Evolutionary conservation across 108 stramenopile genomes (phyloP).

Genomic region (Stephanodiscus triporus): DNA sequence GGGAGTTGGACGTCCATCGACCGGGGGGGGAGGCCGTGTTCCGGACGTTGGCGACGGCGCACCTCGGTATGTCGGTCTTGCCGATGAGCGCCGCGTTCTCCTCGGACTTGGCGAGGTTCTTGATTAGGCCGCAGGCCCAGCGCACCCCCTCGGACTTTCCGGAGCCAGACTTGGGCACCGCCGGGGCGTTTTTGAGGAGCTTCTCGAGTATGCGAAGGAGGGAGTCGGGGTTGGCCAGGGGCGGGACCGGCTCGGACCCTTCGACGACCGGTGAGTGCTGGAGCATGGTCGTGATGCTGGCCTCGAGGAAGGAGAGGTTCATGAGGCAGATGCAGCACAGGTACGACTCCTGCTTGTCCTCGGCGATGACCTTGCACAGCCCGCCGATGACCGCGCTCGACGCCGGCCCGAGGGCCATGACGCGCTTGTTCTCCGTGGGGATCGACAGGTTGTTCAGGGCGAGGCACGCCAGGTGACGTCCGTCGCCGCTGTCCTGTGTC

Average conservation of each 20-base stretch:
- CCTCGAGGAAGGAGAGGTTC: constrained; percentile 93
- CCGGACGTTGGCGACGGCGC: constrained; percentile 85
- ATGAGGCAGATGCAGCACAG: constrained; percentile 94
- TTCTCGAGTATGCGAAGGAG: constrained; percentile 86
- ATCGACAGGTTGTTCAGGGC: constrained; percentile 93
- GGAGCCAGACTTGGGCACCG: constrained; percentile 87
- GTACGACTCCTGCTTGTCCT: constrained; percentile 92
- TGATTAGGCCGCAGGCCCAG: constrained; percentile 94
- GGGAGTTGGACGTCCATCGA: constrained; percentile 88
- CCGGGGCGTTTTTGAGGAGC: constrained; percentile 84
- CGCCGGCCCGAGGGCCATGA: constrained; percentile 87
- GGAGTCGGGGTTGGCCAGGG: constrained; percentile 84
- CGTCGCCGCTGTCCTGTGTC: constrained; percentile 88
- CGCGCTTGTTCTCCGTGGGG: constrained; percentile 92
- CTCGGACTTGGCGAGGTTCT: constrained; percentile 89
- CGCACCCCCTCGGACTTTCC: constrained; percentile 92
- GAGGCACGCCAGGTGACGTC: constrained; percentile 89
- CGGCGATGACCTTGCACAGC: constrained; percentile 89
- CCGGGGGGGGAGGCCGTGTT: constrained; percentile 83
- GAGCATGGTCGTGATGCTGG: constrained; percentile 85
- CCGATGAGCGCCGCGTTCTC: constrained; percentile 88
- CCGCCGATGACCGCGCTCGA: constrained; percentile 88
- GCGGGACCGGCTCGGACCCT: constrained; percentile 58
- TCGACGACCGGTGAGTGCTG: constrained; percentile 81
- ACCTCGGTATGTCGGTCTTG: constrained; percentile 88